Evolutionary conservation across 2,329 filamentous ascomycete genomes (phyloP).

Genomic region (Boeremia lycopersici): DNA sequence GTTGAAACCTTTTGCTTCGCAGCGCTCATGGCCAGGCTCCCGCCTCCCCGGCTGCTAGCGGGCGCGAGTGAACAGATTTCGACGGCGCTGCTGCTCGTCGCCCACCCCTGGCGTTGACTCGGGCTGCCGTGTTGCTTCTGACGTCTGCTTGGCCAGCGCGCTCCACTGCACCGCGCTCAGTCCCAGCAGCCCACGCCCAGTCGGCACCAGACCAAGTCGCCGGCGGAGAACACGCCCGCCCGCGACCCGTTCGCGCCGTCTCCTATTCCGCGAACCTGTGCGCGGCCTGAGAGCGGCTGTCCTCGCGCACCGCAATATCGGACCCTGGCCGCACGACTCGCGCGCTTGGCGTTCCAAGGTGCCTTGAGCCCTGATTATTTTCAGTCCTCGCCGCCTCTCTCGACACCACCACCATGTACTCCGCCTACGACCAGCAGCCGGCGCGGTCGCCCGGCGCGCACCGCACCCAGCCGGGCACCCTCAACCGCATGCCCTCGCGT

Average conservation of each 20-base stretch:
- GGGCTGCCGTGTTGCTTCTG: slow-evolving; percentile 15
- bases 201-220: slow-evolving; percentile 12
- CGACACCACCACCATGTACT: slow-evolving; percentile 43
- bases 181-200: not conserved
- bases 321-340: slow-evolving; percentile 20
- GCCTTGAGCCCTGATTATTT: slow-evolving; percentile 34
- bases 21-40: not conserved
- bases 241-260: slow-evolving; percentile 25
- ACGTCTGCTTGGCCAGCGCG: slow-evolving; percentile 26
- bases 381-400: slow-evolving; percentile 22
- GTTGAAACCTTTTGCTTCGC: slow-evolving; percentile 1
- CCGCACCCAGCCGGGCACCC: slow-evolving; percentile 67
- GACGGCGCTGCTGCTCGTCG: not conserved
- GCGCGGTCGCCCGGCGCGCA: slow-evolving; percentile 77
- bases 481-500: slow-evolving; percentile 75
- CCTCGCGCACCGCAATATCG: slow-evolving; percentile 22
- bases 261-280: slow-evolving; percentile 15
- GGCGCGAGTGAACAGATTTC: slow-evolving; percentile 8
- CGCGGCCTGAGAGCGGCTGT: slow-evolving; percentile 1
- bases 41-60: slow-evolving; percentile 15
- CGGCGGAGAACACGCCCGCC: slow-evolving; percentile 25
- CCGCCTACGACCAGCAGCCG: slow-evolving; percentile 45
- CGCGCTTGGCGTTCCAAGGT: slow-evolving; percentile 14
- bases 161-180: slow-evolving; percentile 21
- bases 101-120: slow-evolving; percentile 14